Evolutionary conservation across 805 yeast species (phyloP), one percentile per base, ranked within the genome.

Genomic region (Candida chilensis): DNA sequence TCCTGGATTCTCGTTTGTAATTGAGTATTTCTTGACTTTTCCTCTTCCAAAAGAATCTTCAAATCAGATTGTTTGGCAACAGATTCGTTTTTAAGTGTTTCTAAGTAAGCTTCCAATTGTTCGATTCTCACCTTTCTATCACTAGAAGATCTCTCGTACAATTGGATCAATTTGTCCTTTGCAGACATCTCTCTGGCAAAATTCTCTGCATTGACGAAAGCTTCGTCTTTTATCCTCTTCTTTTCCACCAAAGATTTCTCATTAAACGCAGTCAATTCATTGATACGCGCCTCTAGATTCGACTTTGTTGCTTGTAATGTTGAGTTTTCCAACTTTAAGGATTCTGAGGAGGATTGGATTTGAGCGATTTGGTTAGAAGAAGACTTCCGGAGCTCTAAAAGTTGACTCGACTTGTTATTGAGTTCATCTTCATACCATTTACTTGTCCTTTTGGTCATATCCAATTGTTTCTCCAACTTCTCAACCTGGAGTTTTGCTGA

Each of bases 111-210:
- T 36, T 80, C 85, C 15, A 82, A 53, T 30, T 73, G 71, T 1
- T 48, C 44, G 6, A 81, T 64, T 33, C 88, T 61, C 3, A 52
- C 50, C 27, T 61, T 56, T 14, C 75, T 61, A 31, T 77, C 79
- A 3, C 60, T 59, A 5, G 72, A 64, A 0, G 74, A 52, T 29
- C 62, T 67, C 30, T 77, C 74, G 32, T 78, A 59, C 12, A 82
- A 54, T 26, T 69, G 73, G 4, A 73, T 57, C 22, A 78, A 51
- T 29, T 81, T 73, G 29, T 78, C 78, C 48, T 79, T 84, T 27
- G 72, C 52, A 2, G 71, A 48, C 53, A 77, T 67, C 44, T 79
- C 87, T 19, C 67, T 65, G 13, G 66, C 39, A 42, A 73, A 74
- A 21, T 65, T 70, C 20, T 65, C 71, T 38, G 74, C 67, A 22